These are phyloP conservation scores for Pseudocohnilembus persalinus DNA, from an alignment of 169 alveolate genomes.

Conservation along the genomic window DNA sequence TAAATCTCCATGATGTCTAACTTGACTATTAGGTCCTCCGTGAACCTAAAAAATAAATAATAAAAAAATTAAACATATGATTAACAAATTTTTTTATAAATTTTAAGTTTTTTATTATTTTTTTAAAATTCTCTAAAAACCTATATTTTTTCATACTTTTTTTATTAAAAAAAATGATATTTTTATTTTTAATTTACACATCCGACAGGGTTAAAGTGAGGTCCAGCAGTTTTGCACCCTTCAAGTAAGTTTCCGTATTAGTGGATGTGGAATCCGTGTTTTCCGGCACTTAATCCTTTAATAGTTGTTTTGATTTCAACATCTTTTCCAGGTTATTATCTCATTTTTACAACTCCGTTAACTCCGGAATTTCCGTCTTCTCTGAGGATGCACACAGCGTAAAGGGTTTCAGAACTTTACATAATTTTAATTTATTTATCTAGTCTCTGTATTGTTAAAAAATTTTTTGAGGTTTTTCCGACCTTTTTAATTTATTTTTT, in stretches of 20 bases:
- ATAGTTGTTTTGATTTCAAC: constrained; percentile 51
- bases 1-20: constrained; percentile 71
- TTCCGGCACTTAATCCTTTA: constrained; percentile 60
- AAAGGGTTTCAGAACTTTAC: background rate
- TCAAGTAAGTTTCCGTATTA: constrained; percentile 69
- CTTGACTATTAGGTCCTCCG: constrained; percentile 65
- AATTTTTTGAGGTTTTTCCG: too few species aligned
- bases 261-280: constrained; percentile 73
- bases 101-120: too few species aligned
- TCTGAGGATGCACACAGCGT: constrained; percentile 62
- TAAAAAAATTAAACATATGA: too few species aligned
- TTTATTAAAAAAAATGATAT: too few species aligned
- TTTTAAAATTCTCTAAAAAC: too few species aligned
- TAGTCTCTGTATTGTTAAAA: background rate
- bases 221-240: constrained; percentile 77
- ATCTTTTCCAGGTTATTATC: constrained; percentile 39
- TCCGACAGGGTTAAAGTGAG: constrained; percentile 64
- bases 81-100: too few species aligned
- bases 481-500: too few species aligned
- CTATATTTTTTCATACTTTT: too few species aligned
- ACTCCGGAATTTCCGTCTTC: constrained; percentile 60
- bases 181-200: too few species aligned
- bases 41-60: constrained; percentile 31
- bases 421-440: background rate
- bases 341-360: constrained; percentile 58